Evolutionary conservation across 192 early-diverging fungal species (phyloP), one percentile per base, ranked within the genome.

Genomic region (Coemansia sp.): DNA sequence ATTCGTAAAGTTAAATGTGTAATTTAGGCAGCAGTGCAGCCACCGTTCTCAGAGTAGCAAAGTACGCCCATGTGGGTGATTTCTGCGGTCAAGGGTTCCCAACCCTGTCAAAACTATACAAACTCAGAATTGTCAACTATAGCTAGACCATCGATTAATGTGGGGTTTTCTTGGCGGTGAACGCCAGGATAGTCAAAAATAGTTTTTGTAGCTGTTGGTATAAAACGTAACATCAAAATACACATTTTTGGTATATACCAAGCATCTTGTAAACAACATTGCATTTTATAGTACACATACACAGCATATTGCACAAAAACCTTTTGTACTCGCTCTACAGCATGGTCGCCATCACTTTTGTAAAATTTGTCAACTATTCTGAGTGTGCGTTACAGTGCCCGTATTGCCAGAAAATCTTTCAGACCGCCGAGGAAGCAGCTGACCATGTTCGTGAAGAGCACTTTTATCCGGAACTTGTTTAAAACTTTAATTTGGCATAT

Each of bases 401-500:
- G 1, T 56, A 65, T n/a, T 65, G 54, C 19, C 12, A 22, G 17
- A 19, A 24, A 21, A 19, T 19, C 4, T 48, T 65, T 15, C 4
- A 47, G 8, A 47, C 54, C 3, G 41, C 38, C 5, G 35, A 32
- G n/a, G 63, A 27, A 3, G 55, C 45, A 9, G 49, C 55, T 4
- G 63, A 65, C 2, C 63, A 65, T 50, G 27, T 65, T 2, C 54
- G 27, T 3, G 63, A 65, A 15, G 3, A 4, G 1, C 63, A 65
- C 19, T 65, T 65, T 65, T 65, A 39, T 15, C 63, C 63, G 2
- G 63, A 65, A 23, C 32, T 65, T 10, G 24, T 21, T 8, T 65
- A 32, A 54, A 9, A 2, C 50, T 19, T 15, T 23, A 11, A 11
- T 17, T 52, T 48, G 9, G 11, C 1, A 9, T 22, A 0, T 45